phyloP scores from a whole-genome alignment of 306 rosid genomes.

The Corylus heterophylla region DNA sequence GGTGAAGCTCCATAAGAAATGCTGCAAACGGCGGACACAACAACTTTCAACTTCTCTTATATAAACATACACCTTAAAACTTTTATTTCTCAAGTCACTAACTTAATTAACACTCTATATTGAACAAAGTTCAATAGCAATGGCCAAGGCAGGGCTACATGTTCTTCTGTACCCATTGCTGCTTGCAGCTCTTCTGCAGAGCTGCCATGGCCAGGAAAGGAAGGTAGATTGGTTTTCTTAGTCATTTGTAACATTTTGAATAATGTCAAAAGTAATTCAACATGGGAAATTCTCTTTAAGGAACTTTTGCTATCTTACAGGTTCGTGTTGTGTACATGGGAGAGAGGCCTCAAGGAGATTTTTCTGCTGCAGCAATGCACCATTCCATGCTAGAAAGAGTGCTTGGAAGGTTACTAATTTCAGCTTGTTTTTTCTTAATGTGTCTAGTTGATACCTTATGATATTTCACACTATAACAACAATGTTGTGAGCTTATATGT shows the following conservation, averaged over 20 bases:
- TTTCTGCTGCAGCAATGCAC: constrained; percentile 19
- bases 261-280: not conserved
- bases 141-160: constrained; percentile 19
- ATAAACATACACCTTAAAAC: not conserved
- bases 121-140: not conserved
- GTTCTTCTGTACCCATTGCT: constrained; percentile 15
- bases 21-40: not conserved
- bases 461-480: too few relatives aligned
- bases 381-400: constrained; percentile 30
- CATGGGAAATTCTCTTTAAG: not conserved
- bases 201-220: constrained; percentile 29
- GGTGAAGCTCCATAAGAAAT: not conserved
- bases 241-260: not conserved
- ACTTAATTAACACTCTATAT: not conserved
- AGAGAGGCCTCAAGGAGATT: constrained; percentile 14
- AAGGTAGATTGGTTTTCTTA: constrained; percentile 17
- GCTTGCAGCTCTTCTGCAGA: constrained; percentile 25
- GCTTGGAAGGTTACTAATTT: constrained; percentile 30
- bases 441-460: too few relatives aligned
- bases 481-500: too few relatives aligned
- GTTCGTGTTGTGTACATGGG: constrained; percentile 39
- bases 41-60: not conserved
- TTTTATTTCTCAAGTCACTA: not conserved
- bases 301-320: not conserved
- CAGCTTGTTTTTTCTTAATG: not conserved